These are phyloP conservation scores for Aureobasidium mangrovei DNA, from an alignment of 2,329 filamentous ascomycete genomes.

Conservation along the genomic window DNA sequence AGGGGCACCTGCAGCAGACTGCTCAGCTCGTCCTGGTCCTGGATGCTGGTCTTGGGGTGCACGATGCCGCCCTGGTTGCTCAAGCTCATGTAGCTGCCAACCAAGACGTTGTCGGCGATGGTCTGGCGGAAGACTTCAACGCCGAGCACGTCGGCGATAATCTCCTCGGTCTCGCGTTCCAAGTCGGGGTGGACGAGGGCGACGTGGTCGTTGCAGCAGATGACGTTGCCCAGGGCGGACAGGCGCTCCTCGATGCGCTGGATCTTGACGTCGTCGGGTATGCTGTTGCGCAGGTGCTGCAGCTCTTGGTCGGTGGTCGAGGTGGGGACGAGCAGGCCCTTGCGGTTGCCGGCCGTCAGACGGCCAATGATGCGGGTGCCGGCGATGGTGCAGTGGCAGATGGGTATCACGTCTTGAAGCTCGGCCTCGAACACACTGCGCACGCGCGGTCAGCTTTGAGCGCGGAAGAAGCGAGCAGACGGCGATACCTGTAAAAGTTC, in stretches of 20 bases:
- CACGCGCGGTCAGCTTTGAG: neutral
- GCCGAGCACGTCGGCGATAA: slow-evolving; percentile 86
- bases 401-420: slow-evolving; percentile 93
- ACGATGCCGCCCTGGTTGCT: slow-evolving; percentile 95
- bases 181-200: slow-evolving; percentile 93
- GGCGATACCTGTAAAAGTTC: slow-evolving; percentile 83
- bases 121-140: slow-evolving; percentile 91
- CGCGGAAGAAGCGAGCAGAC: too few species aligned
- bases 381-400: slow-evolving; percentile 92
- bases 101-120: slow-evolving; percentile 92
- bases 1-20: slow-evolving; percentile 90
- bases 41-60: slow-evolving; percentile 91
- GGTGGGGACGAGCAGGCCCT: slow-evolving; percentile 91
- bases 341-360: slow-evolving; percentile 91
- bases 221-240: slow-evolving; percentile 92
- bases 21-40: slow-evolving; percentile 95
- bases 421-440: slow-evolving; percentile 80
- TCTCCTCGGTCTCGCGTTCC: slow-evolving; percentile 96
- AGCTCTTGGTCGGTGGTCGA: slow-evolving; percentile 96
- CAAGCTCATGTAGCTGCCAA: slow-evolving; percentile 91
- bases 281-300: slow-evolving; percentile 89
- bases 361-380: slow-evolving; percentile 93
- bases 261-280: slow-evolving; percentile 86
- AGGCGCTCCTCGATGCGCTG: slow-evolving; percentile 96
- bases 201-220: slow-evolving; percentile 93